Evolutionary conservation across 2,329 filamentous ascomycete species (phyloP).

Genomic region (Cladosporium sp.): DNA sequence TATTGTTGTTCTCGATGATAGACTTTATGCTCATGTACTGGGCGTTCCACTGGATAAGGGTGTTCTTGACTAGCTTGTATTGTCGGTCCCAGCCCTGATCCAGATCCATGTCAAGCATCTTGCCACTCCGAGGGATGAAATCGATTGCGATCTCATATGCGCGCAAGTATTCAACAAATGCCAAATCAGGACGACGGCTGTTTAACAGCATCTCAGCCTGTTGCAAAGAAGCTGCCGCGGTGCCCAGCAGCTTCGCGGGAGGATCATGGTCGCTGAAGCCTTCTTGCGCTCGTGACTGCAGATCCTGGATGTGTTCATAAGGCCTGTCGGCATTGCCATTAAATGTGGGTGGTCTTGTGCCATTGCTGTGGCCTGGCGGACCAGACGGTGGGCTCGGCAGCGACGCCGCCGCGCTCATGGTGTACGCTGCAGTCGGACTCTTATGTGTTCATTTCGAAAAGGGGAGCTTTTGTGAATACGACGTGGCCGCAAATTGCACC

Average conservation of each 20-base stretch:
- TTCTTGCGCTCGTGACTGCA: conserved; percentile 37
- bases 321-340: conserved; percentile 18
- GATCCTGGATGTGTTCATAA: conserved; percentile 40
- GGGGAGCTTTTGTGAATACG: background rate
- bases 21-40: conserved; percentile 46
- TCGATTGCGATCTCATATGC: conserved; percentile 76
- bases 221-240: conserved; percentile 38
- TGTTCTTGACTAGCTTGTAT: conserved; percentile 40
- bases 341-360: conserved; percentile 5
- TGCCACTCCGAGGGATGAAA: conserved; percentile 63
- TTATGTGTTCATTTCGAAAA: conserved; percentile 1
- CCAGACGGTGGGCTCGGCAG: conserved; percentile 10
- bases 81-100: conserved; percentile 11
- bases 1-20: conserved; percentile 50
- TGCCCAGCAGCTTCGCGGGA: conserved; percentile 35
- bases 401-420: conserved; percentile 30
- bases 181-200: conserved; percentile 60
- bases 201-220: conserved; percentile 57
- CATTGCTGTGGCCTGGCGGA: conserved; percentile 11
- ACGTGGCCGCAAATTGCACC: background rate
- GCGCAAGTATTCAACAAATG: conserved; percentile 78
- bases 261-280: conserved; percentile 25
- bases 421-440: background rate
- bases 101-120: conserved; percentile 8
- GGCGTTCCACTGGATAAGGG: conserved; percentile 30